Conservation (phyloP, 1,139 yeast species). For the Zygosaccharomyces pseudobailii region DNA sequence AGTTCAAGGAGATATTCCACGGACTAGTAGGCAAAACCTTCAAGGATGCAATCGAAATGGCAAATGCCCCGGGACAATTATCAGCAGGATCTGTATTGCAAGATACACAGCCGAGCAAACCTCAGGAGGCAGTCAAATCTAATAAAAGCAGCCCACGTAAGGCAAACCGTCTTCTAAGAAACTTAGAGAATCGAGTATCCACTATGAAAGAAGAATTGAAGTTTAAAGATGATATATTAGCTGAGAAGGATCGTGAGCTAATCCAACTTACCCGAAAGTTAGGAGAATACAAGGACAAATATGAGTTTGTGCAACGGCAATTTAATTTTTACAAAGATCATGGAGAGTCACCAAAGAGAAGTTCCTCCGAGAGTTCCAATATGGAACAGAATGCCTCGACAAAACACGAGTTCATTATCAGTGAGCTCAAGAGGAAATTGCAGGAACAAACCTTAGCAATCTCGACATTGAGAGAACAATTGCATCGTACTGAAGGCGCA, state of each 20-base stretch:
- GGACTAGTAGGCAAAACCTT: slow-evolving; percentile 26
- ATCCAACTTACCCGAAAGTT: slow-evolving; percentile 14
- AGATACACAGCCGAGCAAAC: slow-evolving; percentile 21
- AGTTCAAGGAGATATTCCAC: slow-evolving; percentile 30
- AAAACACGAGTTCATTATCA: slow-evolving; percentile 28
- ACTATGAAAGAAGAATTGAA: slow-evolving; percentile 26
- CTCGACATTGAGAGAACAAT: slow-evolving; percentile 16
- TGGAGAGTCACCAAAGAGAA: slow-evolving; percentile 12
- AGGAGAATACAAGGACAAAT: slow-evolving; percentile 21
- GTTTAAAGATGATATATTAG: slow-evolving; percentile 29
- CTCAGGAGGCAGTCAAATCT: not conserved
- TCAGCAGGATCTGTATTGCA: slow-evolving; percentile 9
- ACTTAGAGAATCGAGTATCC: slow-evolving; percentile 23
- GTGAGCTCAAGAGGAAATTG: slow-evolving; percentile 28
- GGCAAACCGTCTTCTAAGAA: slow-evolving; percentile 19
- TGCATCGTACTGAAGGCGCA: slow-evolving; percentile 3
- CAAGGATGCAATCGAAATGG: slow-evolving; percentile 19
- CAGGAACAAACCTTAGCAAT: slow-evolving; percentile 28
- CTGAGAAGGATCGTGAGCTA: slow-evolving; percentile 25
- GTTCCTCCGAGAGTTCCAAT: slow-evolving; percentile 8
- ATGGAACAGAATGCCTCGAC: slow-evolving; percentile 15
- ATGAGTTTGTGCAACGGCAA: slow-evolving; percentile 27
- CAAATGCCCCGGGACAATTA: slow-evolving; percentile 15
- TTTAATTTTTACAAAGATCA: slow-evolving; percentile 26
- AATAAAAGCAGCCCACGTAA: slow-evolving; percentile 7